Evolutionary conservation across 1,284 basidiomycete genomes (phyloP).

Genomic region (Moniliella sp.): DNA sequence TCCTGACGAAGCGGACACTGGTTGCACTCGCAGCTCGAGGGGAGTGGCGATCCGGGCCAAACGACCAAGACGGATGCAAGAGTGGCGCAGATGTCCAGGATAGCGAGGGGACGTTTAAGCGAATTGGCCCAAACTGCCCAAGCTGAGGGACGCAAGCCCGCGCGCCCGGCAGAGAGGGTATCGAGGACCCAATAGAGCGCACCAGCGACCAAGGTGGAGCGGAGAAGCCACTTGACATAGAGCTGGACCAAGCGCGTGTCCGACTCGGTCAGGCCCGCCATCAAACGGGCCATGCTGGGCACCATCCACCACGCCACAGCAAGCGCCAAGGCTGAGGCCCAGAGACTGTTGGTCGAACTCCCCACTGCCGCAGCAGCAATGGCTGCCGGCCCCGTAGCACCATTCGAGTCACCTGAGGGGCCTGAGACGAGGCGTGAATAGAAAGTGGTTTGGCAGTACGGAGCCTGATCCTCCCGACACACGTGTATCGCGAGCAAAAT

Average conservation of each 20-base stretch:
- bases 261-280: neutral
- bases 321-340: no score
- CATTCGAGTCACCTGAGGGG: no score
- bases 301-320: no score
- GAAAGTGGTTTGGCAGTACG: conserved; percentile 64
- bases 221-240: neutral
- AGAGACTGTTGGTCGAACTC: no score
- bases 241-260: neutral
- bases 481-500: conserved; percentile 56
- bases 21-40: conserved; percentile 15
- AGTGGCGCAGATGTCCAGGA: neutral
- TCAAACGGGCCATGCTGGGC: neutral
- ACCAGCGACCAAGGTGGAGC: neutral
- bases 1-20: neutral
- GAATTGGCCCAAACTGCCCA: no score
- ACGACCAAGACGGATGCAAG: neutral
- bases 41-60: neutral
- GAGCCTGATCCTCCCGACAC: conserved; percentile 82
- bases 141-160: no score
- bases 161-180: no score
- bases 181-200: neutral
- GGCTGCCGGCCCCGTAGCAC: no score
- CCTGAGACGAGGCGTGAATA: no score
- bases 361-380: no score
- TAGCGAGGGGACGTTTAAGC: neutral